Base-by-base conservation (phyloP, 208 protist species). In the Leptomonas seymouri region DNA sequence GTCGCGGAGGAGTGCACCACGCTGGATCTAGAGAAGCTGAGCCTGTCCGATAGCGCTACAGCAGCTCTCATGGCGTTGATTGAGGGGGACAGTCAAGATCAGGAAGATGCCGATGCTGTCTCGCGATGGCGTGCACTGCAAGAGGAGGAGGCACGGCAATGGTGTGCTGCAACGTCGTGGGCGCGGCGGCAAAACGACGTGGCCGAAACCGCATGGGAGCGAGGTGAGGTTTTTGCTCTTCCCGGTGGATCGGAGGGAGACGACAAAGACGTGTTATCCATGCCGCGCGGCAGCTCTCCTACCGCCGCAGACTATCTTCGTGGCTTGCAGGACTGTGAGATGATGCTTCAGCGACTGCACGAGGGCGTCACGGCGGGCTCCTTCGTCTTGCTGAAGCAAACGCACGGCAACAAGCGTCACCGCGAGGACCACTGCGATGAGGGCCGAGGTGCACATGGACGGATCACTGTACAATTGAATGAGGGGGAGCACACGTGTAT, bases 11-110 rank as follows among this genome's bases (percentile, higher is more conserved):
- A 77, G 64, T 77, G 71, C 64, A 71, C 71, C 18, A 71, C 64
- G 23, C 48, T 77, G 48, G 57, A 62, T 31, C 42, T 77, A 25
- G 71, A 65, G 51, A 58, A 45, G 23, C 49, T 77, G 25, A 74
- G 64, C 45, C 73, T 88, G 12, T 77, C 76, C 3, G 86, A 85
- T 28, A 20, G 25, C 14, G 71, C 79, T 6, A 62, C 77, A 12
- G 42, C 48, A n/a, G 68, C 74, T 20, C 73, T 91, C 20, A 73
- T 82, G 71, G 39, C 41, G n/a, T 62, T 91, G 0, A 62, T 91
- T 11, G 74, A 78, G 27, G 75, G 71, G 14, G 44, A 23, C n/a
- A 57, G 48, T 21, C 39, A 69, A 16, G 57, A 46, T 18, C 25
- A 6, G 31, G 51, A 71, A 11, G 42, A 67, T n/a, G 42, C 44